Percentiles rank a stretch among this genome's conserved stretches.
These are phyloP conservation scores for Erigeron philadelphicus DNA, from an alignment of 140 eudicot genomes.

Conservation along the genomic window DNA sequence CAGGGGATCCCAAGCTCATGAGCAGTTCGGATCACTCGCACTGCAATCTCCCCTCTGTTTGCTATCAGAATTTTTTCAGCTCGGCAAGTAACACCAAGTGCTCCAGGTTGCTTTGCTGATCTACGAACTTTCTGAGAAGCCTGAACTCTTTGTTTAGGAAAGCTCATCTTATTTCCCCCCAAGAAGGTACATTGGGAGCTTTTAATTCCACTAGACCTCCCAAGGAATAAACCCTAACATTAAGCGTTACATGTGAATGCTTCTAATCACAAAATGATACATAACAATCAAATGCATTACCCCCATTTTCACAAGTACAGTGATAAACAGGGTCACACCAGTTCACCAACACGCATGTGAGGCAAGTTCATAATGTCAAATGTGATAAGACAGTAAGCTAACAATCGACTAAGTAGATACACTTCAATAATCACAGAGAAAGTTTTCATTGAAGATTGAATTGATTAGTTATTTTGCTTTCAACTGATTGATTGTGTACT, in stretches of 20 bases:
- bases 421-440: too few species aligned
- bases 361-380: too few species aligned
- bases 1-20: conserved; percentile 97
- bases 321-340: conserved; percentile 13
- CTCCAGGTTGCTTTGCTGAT: conserved; percentile 55
- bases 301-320: neutral
- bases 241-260: conserved; percentile 11
- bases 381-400: too few species aligned
- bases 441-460: too few species aligned
- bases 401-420: too few species aligned
- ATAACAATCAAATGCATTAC: neutral
- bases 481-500: too few species aligned
- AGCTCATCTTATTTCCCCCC: conserved; percentile 59
- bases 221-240: conserved; percentile 55
- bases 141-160: conserved; percentile 51
- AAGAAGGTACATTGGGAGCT: conserved; percentile 75
- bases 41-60: conserved; percentile 98
- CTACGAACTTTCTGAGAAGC: conserved; percentile 41
- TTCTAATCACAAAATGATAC: conserved; percentile 9
- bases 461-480: too few species aligned
- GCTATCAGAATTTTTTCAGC: conserved; percentile 86
- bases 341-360: too few species aligned
- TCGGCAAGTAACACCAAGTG: conserved; percentile 54
- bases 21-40: conserved; percentile 95
- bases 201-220: conserved; percentile 53